Conservation (phyloP, 129 eudicot genomes). For the Rutidosis leptorrhynchoides region DNA sequence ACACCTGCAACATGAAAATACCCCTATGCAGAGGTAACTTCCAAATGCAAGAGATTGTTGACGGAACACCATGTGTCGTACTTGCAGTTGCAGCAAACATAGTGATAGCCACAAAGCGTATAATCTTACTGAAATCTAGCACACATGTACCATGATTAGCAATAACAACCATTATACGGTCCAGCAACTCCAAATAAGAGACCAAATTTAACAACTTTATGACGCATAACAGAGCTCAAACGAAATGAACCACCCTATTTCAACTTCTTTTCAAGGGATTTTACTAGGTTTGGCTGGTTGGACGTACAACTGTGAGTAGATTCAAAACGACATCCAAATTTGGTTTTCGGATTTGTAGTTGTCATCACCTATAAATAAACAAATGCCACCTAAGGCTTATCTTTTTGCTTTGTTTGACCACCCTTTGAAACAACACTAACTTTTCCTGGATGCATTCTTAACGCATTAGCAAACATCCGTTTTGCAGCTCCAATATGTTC, state of each 20-base stretch:
- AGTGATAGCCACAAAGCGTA: background rate
- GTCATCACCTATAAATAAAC: background rate
- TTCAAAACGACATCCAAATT: background rate
- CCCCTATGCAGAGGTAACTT: background rate
- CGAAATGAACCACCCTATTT: background rate
- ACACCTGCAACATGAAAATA: slow-evolving; percentile 1
- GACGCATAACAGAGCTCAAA: background rate
- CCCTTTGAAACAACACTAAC: slow-evolving; percentile 29
- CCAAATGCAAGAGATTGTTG: background rate
- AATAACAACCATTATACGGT: slow-evolving; percentile 2
- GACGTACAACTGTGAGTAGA: background rate
- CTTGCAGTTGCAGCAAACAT: background rate
- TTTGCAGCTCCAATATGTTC: slow-evolving; percentile 92
- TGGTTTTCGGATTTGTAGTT: background rate
- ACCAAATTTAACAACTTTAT: background rate
- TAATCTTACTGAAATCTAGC: slow-evolving; percentile 1
- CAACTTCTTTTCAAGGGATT: slow-evolving; percentile 1
- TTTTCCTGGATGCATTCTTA: slow-evolving; percentile 51
- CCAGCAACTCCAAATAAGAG: background rate
- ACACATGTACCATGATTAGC: slow-evolving; percentile 4
- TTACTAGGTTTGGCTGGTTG: slow-evolving; percentile 2
- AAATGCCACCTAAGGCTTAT: slow-evolving; percentile 15
- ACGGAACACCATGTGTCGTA: background rate
- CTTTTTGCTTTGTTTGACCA: slow-evolving; percentile 28
- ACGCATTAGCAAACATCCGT: slow-evolving; percentile 81